These are phyloP conservation scores for Syzygium oleosum DNA, from an alignment of 345 rosid species.

Conservation along the genomic window DNA sequence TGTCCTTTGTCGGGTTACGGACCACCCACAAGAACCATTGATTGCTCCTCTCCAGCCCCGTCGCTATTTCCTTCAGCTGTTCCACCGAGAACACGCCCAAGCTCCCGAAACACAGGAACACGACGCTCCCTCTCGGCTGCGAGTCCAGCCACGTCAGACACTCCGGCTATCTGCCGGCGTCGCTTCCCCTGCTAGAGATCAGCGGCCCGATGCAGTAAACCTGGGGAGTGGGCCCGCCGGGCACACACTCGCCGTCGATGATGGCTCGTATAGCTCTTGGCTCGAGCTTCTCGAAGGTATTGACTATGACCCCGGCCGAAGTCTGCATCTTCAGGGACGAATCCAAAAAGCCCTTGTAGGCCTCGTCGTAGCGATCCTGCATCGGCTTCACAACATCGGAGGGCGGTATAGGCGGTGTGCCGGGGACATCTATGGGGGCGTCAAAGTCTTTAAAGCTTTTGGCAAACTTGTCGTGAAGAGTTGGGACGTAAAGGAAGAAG, in stretches of 20 bases:
- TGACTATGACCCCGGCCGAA: conserved; percentile 36
- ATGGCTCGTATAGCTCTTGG: conserved; percentile 22
- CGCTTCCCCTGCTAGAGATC: conserved; percentile 3
- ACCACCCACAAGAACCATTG: conserved; percentile 54
- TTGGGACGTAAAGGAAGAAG: conserved; percentile 16
- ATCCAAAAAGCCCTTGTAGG: conserved; percentile 15
- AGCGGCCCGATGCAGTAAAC: conserved; percentile 55
- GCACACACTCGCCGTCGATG: conserved; percentile 31
- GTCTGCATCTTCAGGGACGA: conserved; percentile 3
- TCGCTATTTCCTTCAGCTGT: conserved; percentile 41
- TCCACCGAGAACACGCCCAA: conserved; percentile 32
- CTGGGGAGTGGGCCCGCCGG: conserved; percentile 20
- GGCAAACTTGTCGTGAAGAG: conserved; percentile 17
- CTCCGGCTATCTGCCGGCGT: neutral
- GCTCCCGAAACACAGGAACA: conserved; percentile 60
- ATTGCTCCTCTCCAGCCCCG: conserved; percentile 40
- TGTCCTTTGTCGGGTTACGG: conserved; percentile 19
- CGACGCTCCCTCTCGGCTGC: conserved; percentile 45
- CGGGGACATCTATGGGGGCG: conserved; percentile 22
- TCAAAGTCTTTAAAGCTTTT: conserved; percentile 23
- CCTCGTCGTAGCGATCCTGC: conserved; percentile 16
- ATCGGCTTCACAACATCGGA: conserved; percentile 11
- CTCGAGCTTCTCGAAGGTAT: conserved; percentile 55
- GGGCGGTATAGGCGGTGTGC: conserved; percentile 23
- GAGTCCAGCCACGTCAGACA: conserved; percentile 39